phyloP scores from a whole-genome alignment of 2,329 filamentous ascomycete species.

The Cladophialophora carrionii region DNA sequence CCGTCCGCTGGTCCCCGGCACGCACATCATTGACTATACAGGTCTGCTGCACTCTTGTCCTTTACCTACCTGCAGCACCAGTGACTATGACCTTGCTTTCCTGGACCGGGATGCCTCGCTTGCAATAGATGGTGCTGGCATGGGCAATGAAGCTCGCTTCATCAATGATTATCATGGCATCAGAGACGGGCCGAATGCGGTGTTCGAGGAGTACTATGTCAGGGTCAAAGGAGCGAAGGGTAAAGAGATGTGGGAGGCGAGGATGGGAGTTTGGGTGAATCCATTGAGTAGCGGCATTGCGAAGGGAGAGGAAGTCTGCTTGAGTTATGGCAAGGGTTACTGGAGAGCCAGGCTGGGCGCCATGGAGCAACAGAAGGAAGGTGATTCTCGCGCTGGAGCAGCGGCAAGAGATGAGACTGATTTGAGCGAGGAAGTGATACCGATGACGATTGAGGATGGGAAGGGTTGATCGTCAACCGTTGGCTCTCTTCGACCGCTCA shows the following conservation, averaged over 20 bases:
- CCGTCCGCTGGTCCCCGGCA: constrained; percentile 51
- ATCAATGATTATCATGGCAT: constrained; percentile 60
- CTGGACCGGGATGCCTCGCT: constrained; percentile 55
- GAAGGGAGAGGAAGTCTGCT: constrained; percentile 56
- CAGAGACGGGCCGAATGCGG: constrained; percentile 42
- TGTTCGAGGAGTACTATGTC: constrained; percentile 50
- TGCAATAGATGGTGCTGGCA: constrained; percentile 53
- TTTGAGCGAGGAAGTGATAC: not conserved
- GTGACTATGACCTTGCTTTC: constrained; percentile 55
- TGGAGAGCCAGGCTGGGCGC: constrained; percentile 44
- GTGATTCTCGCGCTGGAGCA: not conserved
- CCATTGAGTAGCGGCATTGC: constrained; percentile 48
- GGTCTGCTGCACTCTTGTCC: constrained; percentile 51
- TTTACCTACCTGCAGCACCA: constrained; percentile 44
- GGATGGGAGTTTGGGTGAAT: constrained; percentile 57
- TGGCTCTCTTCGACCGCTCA: not conserved
- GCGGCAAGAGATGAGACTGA: not conserved
- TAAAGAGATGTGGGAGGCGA: constrained; percentile 43
- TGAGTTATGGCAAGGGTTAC: constrained; percentile 60
- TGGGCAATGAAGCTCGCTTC: constrained; percentile 58
- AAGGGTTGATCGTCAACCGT: not conserved
- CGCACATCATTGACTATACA: constrained; percentile 56
- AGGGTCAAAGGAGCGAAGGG: constrained; percentile 42
- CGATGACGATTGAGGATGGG: not conserved
- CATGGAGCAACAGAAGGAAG: constrained; percentile 3